phyloP scores from a whole-genome alignment of 768 basidiomycete genomes.

The Russula sp. region DNA sequence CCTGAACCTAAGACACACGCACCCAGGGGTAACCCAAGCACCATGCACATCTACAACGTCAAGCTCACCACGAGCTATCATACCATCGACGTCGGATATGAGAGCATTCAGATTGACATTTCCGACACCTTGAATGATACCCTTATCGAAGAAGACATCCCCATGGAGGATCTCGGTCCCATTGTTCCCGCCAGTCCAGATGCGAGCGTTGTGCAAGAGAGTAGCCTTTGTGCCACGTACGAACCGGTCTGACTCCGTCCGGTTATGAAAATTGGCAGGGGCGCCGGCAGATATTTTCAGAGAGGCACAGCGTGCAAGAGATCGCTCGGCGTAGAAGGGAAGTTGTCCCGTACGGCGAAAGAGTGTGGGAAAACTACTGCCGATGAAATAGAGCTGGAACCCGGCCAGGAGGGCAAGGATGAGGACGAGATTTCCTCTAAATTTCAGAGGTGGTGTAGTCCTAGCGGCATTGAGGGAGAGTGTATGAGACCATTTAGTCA shows the following conservation, averaged over 20 bases:
- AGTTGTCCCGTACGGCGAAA: background rate
- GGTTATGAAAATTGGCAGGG: conserved; percentile 38
- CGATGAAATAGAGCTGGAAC: conserved; percentile 12
- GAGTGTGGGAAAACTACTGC: background rate
- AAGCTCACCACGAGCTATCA: conserved; percentile 16
- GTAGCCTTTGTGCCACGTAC: conserved; percentile 54
- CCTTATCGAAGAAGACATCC: conserved; percentile 64
- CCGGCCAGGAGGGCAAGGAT: background rate
- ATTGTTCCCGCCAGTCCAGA: conserved; percentile 75
- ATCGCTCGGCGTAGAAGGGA: conserved; percentile 9
- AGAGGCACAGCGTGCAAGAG: conserved; percentile 33
- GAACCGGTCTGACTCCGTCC: conserved; percentile 58
- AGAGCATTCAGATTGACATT: conserved; percentile 27
- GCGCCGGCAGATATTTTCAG: conserved; percentile 38
- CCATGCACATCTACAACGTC: conserved; percentile 56
- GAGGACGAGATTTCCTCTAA: background rate
- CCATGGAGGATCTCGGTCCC: conserved; percentile 59
- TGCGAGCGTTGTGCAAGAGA: conserved; percentile 64
- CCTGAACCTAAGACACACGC: background rate
- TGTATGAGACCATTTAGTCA: conserved; percentile 7
- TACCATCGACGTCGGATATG: conserved; percentile 19
- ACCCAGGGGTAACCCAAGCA: conserved; percentile 77
- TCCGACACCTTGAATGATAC: conserved; percentile 57
- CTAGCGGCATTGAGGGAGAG: background rate
- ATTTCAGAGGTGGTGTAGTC: conserved; percentile 3